Evolutionary conservation across 352 stramenopile species (phyloP), one percentile per base, ranked within the genome.

Genomic region (Pythium sukuiense): DNA sequence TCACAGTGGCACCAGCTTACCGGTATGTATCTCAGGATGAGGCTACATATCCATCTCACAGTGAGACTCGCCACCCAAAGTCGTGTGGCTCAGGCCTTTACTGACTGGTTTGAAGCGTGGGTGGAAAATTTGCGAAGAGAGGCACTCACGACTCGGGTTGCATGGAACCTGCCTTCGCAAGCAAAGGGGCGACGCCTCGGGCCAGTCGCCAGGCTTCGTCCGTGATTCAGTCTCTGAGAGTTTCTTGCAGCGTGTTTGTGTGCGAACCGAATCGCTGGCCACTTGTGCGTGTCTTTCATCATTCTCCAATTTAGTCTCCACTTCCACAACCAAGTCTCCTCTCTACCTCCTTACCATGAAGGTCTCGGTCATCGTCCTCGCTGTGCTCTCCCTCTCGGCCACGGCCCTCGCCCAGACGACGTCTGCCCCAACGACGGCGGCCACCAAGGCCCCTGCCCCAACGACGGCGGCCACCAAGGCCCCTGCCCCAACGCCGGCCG

Each of bases 271-370:
- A 43, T 14, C 35, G 35, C 14, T 8, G 18, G n/a, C 20, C 29
- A 3, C n/a, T 52, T 52, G 45, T 52, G 6, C 29, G 3, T 13
- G 45, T 52, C 18, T 29, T 29, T 2, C 14, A n/a, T 50, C 56
- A 62, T 55, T 62, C 56, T 41, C 41, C 26, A 62, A 62, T 62
- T 62, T 62, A 14, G 35, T 62, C 56, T 43, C 41, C 27, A 46
- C 55, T 35, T 61, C 55, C 27, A 55, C 49, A 29, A 55, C 56
- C 45, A 52, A 52, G n/a, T 65, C 48, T 53, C 59, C 59, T 48
- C 35, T 59, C 33, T 50, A 30, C 45, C 45, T 52, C 45, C 45
- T 11, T 18, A 48, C 16, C 39, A 59, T 65, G 59, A 65, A 65
- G 59, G 35, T 59, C 33, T 57, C 46, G 6, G 27, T 48, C n/a